Evolutionary conservation across 2,329 filamentous ascomycete species (phyloP), one percentile per base, ranked within the genome.

Genomic region (Phialocephala sp.): DNA sequence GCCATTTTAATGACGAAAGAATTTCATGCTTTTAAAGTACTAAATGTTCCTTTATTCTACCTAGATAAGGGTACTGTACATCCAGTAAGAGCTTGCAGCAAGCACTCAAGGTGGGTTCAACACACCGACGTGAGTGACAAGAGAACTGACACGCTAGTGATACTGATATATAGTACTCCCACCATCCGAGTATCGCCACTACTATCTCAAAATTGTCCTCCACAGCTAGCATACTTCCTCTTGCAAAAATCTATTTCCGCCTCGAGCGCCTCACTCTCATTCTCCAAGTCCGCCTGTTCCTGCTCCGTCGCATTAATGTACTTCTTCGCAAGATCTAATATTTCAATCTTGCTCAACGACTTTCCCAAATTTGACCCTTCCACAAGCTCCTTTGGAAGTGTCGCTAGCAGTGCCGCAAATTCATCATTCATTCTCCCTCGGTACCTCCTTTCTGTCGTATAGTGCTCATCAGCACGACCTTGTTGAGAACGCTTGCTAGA

Each of bases 351-450:
- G 27, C 52, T 56, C 18, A 36, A n/a, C 6, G 52, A n/a, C 35
- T n/a, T 35, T 18, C n/a, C 27, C 8, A 8, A 8, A 18, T 18
- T 18, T 20, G 20, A 20, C 24, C 12, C 9, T 27, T 15, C 52
- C 35, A 35, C 55, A 24, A 57, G 8, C 9, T 37, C 37, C 4
- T 24, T 35, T 8, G 52, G 55, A 22, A 57, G 32, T n/a, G 32
- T 18, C 24, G 32, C 8, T 20, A 57, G 24, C 11, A 57, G 22
- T 8, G 55, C 20, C 14, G 55, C 37, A 14, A 37, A 57, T 24
- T 37, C 32, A n/a, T 57, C n/a, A 32, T 57, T 57, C 55, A 57
- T 37, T 24, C 55, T 36, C 4, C 32, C 55, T 27, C 55, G 32
- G n/a, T 57, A 57, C 35, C 20, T n/a, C n/a, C 8, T 22, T 24